phyloP scores from a whole-genome alignment of 2,329 filamentous ascomycete genomes.

The Amauroascus niger region DNA sequence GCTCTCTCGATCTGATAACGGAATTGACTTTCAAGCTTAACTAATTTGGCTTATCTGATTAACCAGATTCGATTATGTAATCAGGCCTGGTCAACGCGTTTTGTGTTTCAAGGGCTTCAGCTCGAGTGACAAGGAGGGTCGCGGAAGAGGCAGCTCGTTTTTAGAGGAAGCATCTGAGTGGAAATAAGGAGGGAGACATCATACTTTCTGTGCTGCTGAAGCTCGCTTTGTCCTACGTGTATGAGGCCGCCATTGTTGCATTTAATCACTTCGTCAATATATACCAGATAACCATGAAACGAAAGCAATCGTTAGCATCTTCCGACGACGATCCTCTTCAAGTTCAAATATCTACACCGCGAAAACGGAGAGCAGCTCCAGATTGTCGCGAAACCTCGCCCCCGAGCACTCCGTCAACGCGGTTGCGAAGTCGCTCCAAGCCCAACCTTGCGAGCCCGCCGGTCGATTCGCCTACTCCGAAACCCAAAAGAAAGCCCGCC shows the following conservation, averaged over 20 bases:
- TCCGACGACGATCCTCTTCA: constrained; percentile 27
- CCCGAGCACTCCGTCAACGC: constrained; percentile 20
- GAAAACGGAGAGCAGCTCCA: constrained; percentile 27
- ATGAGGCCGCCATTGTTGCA: no score
- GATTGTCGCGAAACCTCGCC: constrained; percentile 21
- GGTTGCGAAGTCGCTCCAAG: constrained; percentile 25
- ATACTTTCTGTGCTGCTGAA: no score
- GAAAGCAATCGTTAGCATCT: constrained; percentile 32
- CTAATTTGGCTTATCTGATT: constrained; percentile 2
- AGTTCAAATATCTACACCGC: constrained; percentile 29
- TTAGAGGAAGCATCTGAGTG: no score
- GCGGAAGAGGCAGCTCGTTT: no score
- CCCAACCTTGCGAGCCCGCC: constrained; percentile 19
- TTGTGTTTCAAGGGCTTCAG: constrained; percentile 1
- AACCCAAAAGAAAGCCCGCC: constrained; percentile 28
- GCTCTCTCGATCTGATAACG: constrained; percentile 6
- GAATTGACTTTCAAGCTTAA: constrained; percentile 2
- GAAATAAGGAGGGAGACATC: background rate
- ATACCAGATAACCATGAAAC: constrained; percentile 29
- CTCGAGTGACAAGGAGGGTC: background rate
- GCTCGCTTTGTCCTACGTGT: no score
- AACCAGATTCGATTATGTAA: background rate
- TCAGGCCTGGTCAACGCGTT: background rate
- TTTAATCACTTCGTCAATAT: background rate
- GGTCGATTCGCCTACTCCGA: constrained; percentile 32